Evolutionary conservation across 1,284 basidiomycete genomes (phyloP), one percentile per base, ranked within the genome.

Genomic region (Rhodotorula sp.): DNA sequence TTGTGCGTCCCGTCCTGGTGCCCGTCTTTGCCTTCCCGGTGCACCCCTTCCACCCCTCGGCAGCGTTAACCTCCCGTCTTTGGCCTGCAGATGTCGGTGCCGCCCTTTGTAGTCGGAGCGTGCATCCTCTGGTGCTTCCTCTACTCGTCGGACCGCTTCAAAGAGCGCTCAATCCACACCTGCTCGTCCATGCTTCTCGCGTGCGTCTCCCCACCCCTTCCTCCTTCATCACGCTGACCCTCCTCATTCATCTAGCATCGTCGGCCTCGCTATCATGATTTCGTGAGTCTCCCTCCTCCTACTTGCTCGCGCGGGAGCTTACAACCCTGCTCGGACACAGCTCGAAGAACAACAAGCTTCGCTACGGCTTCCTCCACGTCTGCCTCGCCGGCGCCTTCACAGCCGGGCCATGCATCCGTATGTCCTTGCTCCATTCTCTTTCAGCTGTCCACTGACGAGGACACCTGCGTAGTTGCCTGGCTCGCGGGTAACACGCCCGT

Each of bases 401-500:
- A 5, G 50, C 56, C 7, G 61, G 55, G 7, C 39, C 46, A 2
- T 48, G 64, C 54, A 73, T 46, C 25, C 61, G 44, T 44, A 4
- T 8, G 44, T 8, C 44, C 15, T 44, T 44, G 15, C 44, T 4
- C 44, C 21, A 19, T 44, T 17, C 44, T 3, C 15, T 17, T 44
- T 3, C 10, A 44, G 44, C 44, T 44, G 44, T 19, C 5, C 13
- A 19, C 44, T 44, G 44, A 44, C 19, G 44, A 17, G 21, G 5
- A 19, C 19, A 44, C 7, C 15, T 12, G 15, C 21, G 44, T 19
- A 44, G 44, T 63, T 27, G 71, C 54, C n/a, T 73, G 66, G 72
- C 69, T 72, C 54, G 64, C 60, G 15, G 58, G 63, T 25, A 77
- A 77, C 60, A 75, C 76, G 15, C 76, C 76, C 32, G 65, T 56